Base-by-base conservation (phyloP, 1,284 basidiomycete genomes). In the Ganoderma boninense region DNA sequence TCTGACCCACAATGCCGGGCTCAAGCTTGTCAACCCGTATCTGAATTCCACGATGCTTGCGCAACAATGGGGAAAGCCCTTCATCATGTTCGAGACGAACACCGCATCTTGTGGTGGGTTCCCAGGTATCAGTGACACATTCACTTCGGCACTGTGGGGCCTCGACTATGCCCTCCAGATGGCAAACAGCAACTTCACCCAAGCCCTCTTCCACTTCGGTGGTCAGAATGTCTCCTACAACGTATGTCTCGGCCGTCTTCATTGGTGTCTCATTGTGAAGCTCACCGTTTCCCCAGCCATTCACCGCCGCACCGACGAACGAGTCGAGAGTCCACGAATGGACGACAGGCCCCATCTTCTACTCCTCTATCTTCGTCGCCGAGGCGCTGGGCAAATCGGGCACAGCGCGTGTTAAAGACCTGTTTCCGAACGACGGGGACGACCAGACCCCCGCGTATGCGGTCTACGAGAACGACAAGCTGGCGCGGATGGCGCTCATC, bases 31-130 rank as follows among this genome's bases (percentile, higher is more conserved):
- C 23, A 65, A 64, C 0, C 80, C 81, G 10, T 93, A 92, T 78
- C 73, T 88, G 38, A 84, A 84, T 71, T 83, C 85, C 0, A 82
- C 85, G 0, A 69, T 70, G 10, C 80, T 84, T 52, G 88, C 89
- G 1, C 83, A 85, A 70, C 70, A 62, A 38, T 69, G 62, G n/a
- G 73, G 75, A 13, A 87, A 87, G 73, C 82, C 84, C 29, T 79
- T 87, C 69, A 75, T 87, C 49, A 91, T 94, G 91, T 88, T 92
- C 70, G 93, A 95, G 80, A 93, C 90, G 5, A 95, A 95, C 80
- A 90, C 91, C 0, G 94, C 92, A 0, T 91, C 90, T 44, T 95
- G 93, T 80, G 92, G 92, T 78, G 94, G 94, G 11, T 94, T 95
- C 78, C 81, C 87, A 0, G 93, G 93, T 0, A 83, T 95, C 32